These are phyloP conservation scores for Staphylotrichum longicolle DNA, from an alignment of 495 filamentous ascomycete species.

Conservation along the genomic window DNA sequence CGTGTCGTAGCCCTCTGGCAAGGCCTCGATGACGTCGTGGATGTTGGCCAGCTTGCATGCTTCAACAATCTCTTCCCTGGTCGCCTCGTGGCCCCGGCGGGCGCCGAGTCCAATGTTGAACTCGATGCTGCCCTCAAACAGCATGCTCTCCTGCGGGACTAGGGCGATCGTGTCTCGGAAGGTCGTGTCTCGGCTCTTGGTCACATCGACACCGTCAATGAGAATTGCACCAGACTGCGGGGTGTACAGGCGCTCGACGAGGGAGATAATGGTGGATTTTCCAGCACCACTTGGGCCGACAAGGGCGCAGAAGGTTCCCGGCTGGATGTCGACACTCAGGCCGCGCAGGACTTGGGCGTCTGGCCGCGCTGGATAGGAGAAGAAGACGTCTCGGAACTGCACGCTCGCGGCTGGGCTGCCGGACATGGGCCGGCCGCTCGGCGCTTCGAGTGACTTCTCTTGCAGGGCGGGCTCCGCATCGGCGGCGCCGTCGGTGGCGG, in stretches of 20 bases:
- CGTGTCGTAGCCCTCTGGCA: slow-evolving; percentile 65
- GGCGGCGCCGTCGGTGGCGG: neutral
- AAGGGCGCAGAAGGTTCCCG: slow-evolving; percentile 64
- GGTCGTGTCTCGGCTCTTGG: slow-evolving; percentile 37
- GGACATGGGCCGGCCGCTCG: slow-evolving; percentile 53
- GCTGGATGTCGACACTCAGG: slow-evolving; percentile 54
- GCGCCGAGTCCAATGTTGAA: slow-evolving; percentile 58
- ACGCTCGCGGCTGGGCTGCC: slow-evolving; percentile 58
- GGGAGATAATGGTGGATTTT: slow-evolving; percentile 66
- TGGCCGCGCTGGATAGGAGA: slow-evolving; percentile 59
- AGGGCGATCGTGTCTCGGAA: slow-evolving; percentile 58
- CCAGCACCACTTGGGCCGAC: slow-evolving; percentile 71
- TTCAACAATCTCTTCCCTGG: slow-evolving; percentile 51
- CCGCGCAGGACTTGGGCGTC: slow-evolving; percentile 49
- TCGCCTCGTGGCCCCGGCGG: slow-evolving; percentile 39
- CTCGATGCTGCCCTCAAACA: slow-evolving; percentile 51
- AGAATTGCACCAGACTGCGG: slow-evolving; percentile 53
- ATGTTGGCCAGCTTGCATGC: slow-evolving; percentile 59
- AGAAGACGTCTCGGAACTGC: slow-evolving; percentile 55
- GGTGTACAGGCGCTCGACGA: slow-evolving; percentile 65
- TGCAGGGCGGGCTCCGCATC: slow-evolving; percentile 7
- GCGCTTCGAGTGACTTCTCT: slow-evolving; percentile 25
- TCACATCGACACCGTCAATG: slow-evolving; percentile 51
- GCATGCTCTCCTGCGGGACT: slow-evolving; percentile 61
- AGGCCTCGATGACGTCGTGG: slow-evolving; percentile 53